Conservation (phyloP, 768 basidiomycete species). For the Gymnopilus dilepis region DNA sequence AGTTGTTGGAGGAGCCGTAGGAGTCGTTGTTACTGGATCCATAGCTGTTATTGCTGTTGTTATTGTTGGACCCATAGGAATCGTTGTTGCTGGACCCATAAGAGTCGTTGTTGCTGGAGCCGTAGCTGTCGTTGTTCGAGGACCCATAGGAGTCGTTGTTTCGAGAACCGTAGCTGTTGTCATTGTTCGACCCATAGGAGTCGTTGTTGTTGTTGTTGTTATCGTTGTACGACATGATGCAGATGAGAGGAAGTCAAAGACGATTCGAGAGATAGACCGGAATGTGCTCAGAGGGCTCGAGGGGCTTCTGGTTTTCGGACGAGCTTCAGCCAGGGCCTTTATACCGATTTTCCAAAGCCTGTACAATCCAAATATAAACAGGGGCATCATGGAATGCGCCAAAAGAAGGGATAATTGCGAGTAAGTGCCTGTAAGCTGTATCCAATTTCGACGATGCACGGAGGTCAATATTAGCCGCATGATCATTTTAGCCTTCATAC, state of each 20-base stretch:
- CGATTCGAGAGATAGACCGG: background rate
- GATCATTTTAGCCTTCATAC: conserved; percentile 16
- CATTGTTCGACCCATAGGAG: conserved; percentile 15
- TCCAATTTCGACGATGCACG: conserved; percentile 1
- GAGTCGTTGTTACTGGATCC: conserved; percentile 31
- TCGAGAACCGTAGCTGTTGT: conserved; percentile 16
- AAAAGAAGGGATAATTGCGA: conserved; percentile 1
- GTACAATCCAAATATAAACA: conserved; percentile 2
- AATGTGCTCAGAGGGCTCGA: background rate
- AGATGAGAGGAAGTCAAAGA: background rate
- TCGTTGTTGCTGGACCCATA: conserved; percentile 28
- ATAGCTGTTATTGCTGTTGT: conserved; percentile 27
- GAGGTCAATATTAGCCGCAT: conserved; percentile 12
- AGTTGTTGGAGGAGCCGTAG: conserved; percentile 30
- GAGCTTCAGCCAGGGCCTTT: background rate
- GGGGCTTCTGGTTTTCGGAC: background rate
- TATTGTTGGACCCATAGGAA: conserved; percentile 27
- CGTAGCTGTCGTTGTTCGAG: conserved; percentile 26
- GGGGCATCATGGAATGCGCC: conserved; percentile 8
- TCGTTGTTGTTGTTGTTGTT: conserved; percentile 17
- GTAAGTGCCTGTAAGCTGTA: conserved; percentile 16
- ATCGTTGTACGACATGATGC: conserved; percentile 30
- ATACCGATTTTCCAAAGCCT: background rate
- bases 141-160: conserved; percentile 26
- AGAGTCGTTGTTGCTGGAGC: conserved; percentile 23